Evolutionary conservation across 2,329 filamentous ascomycete species (phyloP), one percentile per base, ranked within the genome.

Genomic region (Cladophialophora carrionii): DNA sequence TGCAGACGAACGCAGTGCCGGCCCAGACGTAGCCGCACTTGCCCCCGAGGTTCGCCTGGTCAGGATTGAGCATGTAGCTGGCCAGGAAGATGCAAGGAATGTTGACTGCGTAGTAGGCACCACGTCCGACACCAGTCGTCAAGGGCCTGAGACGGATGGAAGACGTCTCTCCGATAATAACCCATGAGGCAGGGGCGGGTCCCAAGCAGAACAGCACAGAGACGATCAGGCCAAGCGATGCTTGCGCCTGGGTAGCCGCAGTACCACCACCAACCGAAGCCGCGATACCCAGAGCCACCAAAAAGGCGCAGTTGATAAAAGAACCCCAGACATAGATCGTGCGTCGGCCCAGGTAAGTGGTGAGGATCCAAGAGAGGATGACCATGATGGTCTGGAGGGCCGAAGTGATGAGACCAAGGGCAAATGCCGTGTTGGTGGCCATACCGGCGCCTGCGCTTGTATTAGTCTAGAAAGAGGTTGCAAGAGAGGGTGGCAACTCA

Each of bases 291-390:
- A 89, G 84, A 4, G 78, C 78, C 66, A 89, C 60, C 12, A 88
- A 78, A 70, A 88, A 80, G 43, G 73, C 70, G 59, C 78, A 77
- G 76, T 86, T 87, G 76, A 83, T 79, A 41, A 77, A 73, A 31
- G 83, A 82, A 67, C 87, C 86, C 78, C 82, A 88, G 62, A 88
- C 78, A 75, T 88, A 89, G 75, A 89, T 88, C 41, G 83, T 82
- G 60, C 87, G 86, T 64, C 86, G 83, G 73, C 87, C 86, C 60
- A 87, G 79, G 75, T 86, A 88, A 0, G 83, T 82, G 14, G 85
- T 89, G 57, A 90, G 82, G 62, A 88, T 76, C 87, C 87, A 89
- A 64, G 87, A 89, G 49, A 87, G 78, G 82, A 88, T 88, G 74
- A 87, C 85, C 66, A 87, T 81, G 73, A 90, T 76, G 75, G 76